These are phyloP conservation scores for Chaetomium globosum DNA, from an alignment of 2,329 filamentous ascomycete species.

Conservation along the genomic window DNA sequence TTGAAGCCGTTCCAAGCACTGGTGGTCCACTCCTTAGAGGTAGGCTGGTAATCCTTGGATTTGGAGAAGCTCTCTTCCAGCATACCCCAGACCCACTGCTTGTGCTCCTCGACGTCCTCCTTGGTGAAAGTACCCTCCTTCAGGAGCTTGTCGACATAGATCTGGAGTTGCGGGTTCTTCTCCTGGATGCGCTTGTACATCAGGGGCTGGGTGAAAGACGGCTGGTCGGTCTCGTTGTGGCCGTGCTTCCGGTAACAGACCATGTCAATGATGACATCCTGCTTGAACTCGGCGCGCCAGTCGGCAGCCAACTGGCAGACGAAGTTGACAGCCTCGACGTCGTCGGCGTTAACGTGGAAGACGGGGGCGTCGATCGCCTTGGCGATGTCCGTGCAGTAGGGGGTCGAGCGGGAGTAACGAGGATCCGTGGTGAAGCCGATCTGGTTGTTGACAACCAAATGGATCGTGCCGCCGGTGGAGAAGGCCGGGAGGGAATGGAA, in stretches of 20 bases:
- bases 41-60: constrained; percentile 96
- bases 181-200: constrained; percentile 98
- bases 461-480: constrained; percentile 95
- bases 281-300: constrained; percentile 98
- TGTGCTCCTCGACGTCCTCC: constrained; percentile 97
- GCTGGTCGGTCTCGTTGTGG: constrained; percentile 99
- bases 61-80: constrained; percentile 95
- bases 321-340: constrained; percentile 97
- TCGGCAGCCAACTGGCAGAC: constrained; percentile 96
- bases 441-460: constrained; percentile 99
- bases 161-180: constrained; percentile 82
- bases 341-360: constrained; percentile 98
- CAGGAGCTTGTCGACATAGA: constrained; percentile 88
- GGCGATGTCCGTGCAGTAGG: constrained; percentile 98
- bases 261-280: constrained; percentile 95
- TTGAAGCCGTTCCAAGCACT: constrained; percentile 99
- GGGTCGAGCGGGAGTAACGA: constrained; percentile 93
- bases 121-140: constrained; percentile 94
- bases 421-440: constrained; percentile 99
- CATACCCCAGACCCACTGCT: constrained; percentile 99
- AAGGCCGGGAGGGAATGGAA: constrained; percentile 96
- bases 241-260: constrained; percentile 99
- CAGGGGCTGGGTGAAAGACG: constrained; percentile 97
- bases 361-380: constrained; percentile 98
- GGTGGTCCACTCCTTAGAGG: constrained; percentile 96